Evolutionary conservation across 1,139 yeast genomes (phyloP), one percentile per base, ranked within the genome.

Genomic region (Arxiozyma heterogenica): DNA sequence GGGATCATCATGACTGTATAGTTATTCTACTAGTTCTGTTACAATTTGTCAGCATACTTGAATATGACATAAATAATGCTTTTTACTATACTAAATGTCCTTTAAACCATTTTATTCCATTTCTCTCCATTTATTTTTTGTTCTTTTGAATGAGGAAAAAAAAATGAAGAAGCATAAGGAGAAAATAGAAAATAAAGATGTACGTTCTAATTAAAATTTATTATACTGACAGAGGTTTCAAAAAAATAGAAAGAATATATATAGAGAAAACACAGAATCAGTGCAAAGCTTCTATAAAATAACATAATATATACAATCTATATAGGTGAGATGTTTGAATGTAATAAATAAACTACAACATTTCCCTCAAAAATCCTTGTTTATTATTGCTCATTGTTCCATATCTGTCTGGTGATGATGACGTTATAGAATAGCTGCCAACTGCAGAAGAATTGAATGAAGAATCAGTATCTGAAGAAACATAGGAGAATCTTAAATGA

Each of bases 321-420:
- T 12, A 34, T 34, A 34, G 15, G 15, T 15, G 17, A 20, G n/a
- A 25, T 45, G 18, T 9, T 30, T 12, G 20, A 20, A 8, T 17
- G 3, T 23, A 20, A 8, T 7, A 27, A 20, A 42, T 20, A 21
- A 34, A 20, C 49, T 51, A 58, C 21, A 58, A 51, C 1, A 58
- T 56, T 27, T 58, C 61, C 18, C 61, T 51, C n/a, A 58, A 51
- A 21, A 54, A 58, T 9, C 59, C 61, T 22, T 57, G 54, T 17
- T 47, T 51, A 21, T 48, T 53, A 27, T 51, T 39, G 3, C 12
- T 23, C 12, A 43, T 49, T 7, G 47, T 43, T 3, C 52, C 55
- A 5, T 51, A 22, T 11, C 52, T 51, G 18, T 54, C 39, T 6
- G 60, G 50, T 21, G 48, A 49, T 4, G 58, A 54, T 1, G 59